phyloP scores from a whole-genome alignment of 2,329 filamentous ascomycete species.

The Microsporum ferrugineum region DNA sequence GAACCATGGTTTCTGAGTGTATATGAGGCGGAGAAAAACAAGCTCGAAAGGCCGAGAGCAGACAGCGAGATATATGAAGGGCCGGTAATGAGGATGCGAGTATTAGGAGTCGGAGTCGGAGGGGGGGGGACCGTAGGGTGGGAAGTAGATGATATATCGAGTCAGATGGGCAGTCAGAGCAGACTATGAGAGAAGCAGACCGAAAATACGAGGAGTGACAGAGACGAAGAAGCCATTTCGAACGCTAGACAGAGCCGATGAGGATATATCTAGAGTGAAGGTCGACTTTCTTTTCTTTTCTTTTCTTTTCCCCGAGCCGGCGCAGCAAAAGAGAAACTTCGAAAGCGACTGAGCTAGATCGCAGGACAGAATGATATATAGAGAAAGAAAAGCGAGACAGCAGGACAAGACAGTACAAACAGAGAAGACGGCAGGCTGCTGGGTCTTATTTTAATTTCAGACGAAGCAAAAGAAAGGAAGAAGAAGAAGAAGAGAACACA shows the following conservation, averaged over 20 bases:
- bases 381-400: background rate
- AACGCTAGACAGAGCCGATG: background rate
- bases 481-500: background rate
- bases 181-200: background rate
- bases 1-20: background rate
- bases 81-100: background rate
- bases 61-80: background rate
- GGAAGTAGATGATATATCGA: background rate
- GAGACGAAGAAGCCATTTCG: slow-evolving; percentile 1
- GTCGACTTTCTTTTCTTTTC: background rate
- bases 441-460: background rate
- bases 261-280: background rate
- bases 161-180: background rate
- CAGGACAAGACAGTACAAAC: background rate
- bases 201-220: background rate
- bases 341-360: background rate
- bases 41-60: background rate
- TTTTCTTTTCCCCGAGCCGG: background rate
- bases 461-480: background rate
- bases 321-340: background rate
- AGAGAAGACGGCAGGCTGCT: background rate
- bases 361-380: background rate
- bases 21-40: background rate
- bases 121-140: no score
- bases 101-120: background rate